Evolutionary conservation across 805 yeast genomes (phyloP).

Genomic region (Zygoascus biomembranicola): DNA sequence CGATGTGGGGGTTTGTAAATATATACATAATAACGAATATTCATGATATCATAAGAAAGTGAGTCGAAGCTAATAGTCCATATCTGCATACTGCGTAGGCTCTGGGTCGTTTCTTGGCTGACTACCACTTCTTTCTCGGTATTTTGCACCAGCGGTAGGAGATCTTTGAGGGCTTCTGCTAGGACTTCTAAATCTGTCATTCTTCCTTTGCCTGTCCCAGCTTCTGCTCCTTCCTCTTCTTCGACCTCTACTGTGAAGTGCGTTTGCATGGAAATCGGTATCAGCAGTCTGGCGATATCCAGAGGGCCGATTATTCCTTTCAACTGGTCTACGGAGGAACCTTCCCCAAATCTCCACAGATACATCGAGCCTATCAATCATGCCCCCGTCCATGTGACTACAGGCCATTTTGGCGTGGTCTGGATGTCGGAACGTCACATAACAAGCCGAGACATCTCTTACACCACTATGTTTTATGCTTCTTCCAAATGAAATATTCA

Average conservation of each 20-base stretch:
- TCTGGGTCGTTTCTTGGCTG: neutral
- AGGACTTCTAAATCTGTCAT: neutral
- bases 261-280: neutral
- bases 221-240: constrained; percentile 2
- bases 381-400: constrained; percentile 13
- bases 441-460: constrained; percentile 1
- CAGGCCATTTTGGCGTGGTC: constrained; percentile 11
- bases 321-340: neutral
- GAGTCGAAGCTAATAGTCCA: neutral
- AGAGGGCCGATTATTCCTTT: neutral
- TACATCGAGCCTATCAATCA: constrained; percentile 9
- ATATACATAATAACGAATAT: neutral
- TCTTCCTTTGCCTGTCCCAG: neutral
- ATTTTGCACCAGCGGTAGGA: neutral
- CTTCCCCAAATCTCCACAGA: constrained; percentile 2
- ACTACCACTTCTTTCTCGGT: neutral
- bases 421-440: constrained; percentile 5
- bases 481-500: constrained; percentile 2
- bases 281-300: neutral
- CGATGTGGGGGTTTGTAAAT: neutral
- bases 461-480: neutral
- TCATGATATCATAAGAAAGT: neutral
- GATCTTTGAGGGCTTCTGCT: neutral
- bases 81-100: neutral
- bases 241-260: neutral